Percentiles rank a stretch among this genome's conserved stretches.
phyloP scores from a whole-genome alignment of 441 rosid genomes.

The Pelargonium australe region DNA sequence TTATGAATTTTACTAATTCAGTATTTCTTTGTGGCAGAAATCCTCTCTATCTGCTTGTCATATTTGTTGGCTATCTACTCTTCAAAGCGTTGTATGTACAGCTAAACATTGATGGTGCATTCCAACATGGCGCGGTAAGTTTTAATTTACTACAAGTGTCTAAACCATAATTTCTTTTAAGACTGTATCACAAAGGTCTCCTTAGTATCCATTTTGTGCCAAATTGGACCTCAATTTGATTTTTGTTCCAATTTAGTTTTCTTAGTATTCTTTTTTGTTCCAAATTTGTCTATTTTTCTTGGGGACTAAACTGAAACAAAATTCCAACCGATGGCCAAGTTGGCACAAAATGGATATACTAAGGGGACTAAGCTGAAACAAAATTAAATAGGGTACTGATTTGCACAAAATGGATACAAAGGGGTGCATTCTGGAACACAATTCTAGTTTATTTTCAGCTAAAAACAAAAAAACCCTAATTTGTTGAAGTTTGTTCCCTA shows the following conservation, averaged over 20 bases:
- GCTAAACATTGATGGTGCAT: constrained; percentile 68
- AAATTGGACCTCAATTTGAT: too few relatives aligned
- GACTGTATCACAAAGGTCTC: too few relatives aligned
- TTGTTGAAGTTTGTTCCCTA: background rate
- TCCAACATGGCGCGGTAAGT: constrained; percentile 80
- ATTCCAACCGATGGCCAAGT: too few relatives aligned
- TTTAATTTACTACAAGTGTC: background rate
- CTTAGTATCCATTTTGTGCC: too few relatives aligned
- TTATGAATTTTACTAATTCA: constrained; percentile 12
- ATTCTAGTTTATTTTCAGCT: background rate
- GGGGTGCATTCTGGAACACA: background rate
- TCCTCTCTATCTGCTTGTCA: constrained; percentile 64
- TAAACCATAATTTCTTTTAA: background rate
- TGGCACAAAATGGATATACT: too few relatives aligned
- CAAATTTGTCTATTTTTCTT: too few relatives aligned
- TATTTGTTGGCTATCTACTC: constrained; percentile 66
- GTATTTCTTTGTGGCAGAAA: constrained; percentile 51
- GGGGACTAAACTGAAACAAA: too few relatives aligned
- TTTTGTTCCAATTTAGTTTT: too few relatives aligned
- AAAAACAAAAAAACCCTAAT: background rate
- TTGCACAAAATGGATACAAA: background rate
- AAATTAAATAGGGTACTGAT: too few relatives aligned
- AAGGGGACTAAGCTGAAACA: too few relatives aligned
- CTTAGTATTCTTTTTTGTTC: too few relatives aligned
- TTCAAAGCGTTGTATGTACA: constrained; percentile 91